Evolutionary conservation across 2,329 filamentous ascomycete species (phyloP), one percentile per base, ranked within the genome.

Genomic region (Fusarium floridanum): DNA sequence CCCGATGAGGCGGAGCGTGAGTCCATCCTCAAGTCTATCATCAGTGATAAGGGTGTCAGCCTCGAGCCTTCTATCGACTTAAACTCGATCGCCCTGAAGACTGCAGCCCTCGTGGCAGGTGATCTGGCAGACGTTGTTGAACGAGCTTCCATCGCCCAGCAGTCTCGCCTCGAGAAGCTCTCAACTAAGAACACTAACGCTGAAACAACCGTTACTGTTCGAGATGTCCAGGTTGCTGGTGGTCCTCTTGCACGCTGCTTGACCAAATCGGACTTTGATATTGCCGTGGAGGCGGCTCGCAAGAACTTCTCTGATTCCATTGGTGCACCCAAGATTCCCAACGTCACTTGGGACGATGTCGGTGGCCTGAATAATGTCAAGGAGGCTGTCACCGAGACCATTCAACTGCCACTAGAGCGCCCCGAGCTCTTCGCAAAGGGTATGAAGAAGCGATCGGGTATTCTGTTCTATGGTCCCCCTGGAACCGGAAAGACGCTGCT

Each of bases 251-350:
- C 94, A 6, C 91, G 91, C 32, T 94, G 93, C 62, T 88, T 99
- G 12, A 95, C 92, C 1, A 94, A 94, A 76, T 87, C 89, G 3
- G 97, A 99, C 82, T 96, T 98, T 75, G 95, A 98, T 64, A 85
- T 92, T n/a, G 97, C 97, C 0, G 96, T 99, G 5, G 96, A 98
- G 69, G 95, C 95, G 7, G 97, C 97, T 1, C 92, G 97, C 64
- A 98, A 98, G 88, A 98, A 98, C 83, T 99, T 99, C 81, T 96
- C 97, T 7, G 97, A 98, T 82, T 93, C 96, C 0, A 99, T 99
- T 74, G 97, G 97, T 27, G 97, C 97, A 6, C 97, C 97, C 3
- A 98, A 98, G 88, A 98, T 98, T 72, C 97, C 96, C 8, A 98
- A 98, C 73, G 97, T 99, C 8, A 93, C 93, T 24, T 99, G 96